These are phyloP conservation scores for Barbarea vulgaris DNA, from an alignment of 345 rosid species.

Conservation along the genomic window DNA sequence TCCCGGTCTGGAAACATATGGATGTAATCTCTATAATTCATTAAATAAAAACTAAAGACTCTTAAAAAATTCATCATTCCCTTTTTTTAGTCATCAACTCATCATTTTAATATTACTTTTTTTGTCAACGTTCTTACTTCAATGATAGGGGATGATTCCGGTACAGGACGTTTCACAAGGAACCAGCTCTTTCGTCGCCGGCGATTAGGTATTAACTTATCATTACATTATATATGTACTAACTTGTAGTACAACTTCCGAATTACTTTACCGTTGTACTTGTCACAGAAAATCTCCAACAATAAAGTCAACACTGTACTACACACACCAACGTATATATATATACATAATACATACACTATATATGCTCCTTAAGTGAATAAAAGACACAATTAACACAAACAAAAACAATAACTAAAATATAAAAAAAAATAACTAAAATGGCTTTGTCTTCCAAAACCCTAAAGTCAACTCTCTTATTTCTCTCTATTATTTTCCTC, in stretches of 20 bases:
- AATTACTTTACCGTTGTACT: constrained; percentile 35
- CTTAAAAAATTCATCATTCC: too few relatives aligned
- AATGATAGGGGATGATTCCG: neutral
- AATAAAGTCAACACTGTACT: constrained; percentile 45
- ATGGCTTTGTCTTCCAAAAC: constrained; percentile 43
- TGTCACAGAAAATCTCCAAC: constrained; percentile 4
- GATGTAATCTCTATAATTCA: neutral
- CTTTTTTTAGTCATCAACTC: too few relatives aligned
- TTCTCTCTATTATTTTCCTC: constrained; percentile 44
- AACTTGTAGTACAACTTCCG: constrained; percentile 30
- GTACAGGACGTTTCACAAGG: constrained; percentile 4
- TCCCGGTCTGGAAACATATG: neutral
- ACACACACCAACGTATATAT: constrained; percentile 20
- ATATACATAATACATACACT: neutral
- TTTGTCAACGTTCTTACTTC: constrained; percentile 17
- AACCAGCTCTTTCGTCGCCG: constrained; percentile 30
- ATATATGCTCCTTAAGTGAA: constrained; percentile 9
- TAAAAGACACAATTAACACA: constrained; percentile 5
- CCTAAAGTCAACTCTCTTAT: constrained; percentile 52
- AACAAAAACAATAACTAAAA: constrained; percentile 3
- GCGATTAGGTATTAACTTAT: constrained; percentile 2
- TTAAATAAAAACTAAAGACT: neutral
- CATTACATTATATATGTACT: neutral
- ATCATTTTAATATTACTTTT: neutral
- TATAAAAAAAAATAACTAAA: constrained; percentile 8